These are phyloP conservation scores for Clohesyomyces aquaticus DNA, from an alignment of 495 filamentous ascomycete genomes.

Conservation along the genomic window DNA sequence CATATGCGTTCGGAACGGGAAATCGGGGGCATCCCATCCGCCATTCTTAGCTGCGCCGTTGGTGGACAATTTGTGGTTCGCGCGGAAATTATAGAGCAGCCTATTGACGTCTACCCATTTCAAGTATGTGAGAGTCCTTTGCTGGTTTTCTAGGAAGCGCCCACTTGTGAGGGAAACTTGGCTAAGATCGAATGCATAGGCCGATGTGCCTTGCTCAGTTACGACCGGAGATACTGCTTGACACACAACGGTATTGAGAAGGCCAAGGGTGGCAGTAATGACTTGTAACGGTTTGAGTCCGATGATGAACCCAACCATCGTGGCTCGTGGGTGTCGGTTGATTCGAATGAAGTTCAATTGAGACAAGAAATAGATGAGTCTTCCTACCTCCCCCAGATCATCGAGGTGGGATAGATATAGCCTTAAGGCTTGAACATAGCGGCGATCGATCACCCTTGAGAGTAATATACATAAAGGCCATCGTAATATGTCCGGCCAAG, in stretches of 20 bases:
- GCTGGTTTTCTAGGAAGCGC: slow-evolving; percentile 47
- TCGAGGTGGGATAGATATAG: no score
- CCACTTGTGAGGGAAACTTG: slow-evolving; percentile 42
- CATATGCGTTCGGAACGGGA: slow-evolving; percentile 49
- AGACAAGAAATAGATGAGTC: no score
- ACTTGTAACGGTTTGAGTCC: background rate
- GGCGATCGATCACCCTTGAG: background rate
- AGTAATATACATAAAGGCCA: background rate
- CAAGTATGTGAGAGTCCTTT: slow-evolving; percentile 47
- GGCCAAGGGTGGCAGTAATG: background rate
- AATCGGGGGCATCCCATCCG: slow-evolving; percentile 49
- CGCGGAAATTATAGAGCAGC: slow-evolving; percentile 49
- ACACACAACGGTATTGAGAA: background rate
- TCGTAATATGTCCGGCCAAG: background rate
- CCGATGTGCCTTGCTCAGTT: slow-evolving; percentile 35
- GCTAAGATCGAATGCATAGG: slow-evolving; percentile 44
- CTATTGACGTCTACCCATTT: slow-evolving; percentile 46
- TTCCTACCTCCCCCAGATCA: no score
- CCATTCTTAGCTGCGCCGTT: slow-evolving; percentile 43
- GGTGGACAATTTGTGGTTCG: slow-evolving; percentile 46
- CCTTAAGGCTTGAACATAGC: no score
- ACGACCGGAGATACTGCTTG: slow-evolving; percentile 14
- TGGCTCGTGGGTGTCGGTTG: background rate
- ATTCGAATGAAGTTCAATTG: background rate
- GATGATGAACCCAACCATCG: background rate